Evolutionary conservation across 768 basidiomycete genomes (phyloP).

Genomic region (Russula foetens): DNA sequence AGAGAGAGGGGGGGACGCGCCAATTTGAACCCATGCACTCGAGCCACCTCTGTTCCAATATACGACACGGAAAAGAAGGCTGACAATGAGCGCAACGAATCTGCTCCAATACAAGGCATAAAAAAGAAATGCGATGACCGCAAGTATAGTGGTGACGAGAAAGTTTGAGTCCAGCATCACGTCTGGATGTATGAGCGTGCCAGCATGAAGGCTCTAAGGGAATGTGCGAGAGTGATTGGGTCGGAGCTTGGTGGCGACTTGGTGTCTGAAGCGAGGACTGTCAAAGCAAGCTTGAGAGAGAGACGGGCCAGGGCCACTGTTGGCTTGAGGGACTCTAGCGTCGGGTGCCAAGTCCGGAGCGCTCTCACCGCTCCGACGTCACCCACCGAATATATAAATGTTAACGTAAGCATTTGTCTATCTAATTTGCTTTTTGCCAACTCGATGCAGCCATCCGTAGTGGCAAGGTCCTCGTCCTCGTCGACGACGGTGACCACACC

Average conservation of each 20-base stretch:
- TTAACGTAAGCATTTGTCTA: neutral
- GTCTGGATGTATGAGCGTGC: neutral
- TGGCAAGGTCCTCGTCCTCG: conserved; percentile 13
- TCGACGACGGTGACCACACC: conserved; percentile 34
- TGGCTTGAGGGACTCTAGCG: too few relatives aligned
- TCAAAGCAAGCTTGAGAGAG: neutral
- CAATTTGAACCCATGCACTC: conserved; percentile 82
- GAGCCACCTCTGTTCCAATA: conserved; percentile 73
- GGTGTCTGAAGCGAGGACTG: neutral
- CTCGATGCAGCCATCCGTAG: conserved; percentile 15
- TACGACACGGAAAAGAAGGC: conserved; percentile 54
- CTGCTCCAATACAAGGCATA: conserved; percentile 93
- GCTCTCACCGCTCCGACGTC: too few relatives aligned
- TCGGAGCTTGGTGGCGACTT: neutral
- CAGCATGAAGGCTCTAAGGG: neutral
- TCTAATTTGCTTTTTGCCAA: too few relatives aligned
- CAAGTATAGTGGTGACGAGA: conserved; percentile 54
- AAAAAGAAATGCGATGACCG: conserved; percentile 46
- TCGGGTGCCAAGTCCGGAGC: too few relatives aligned
- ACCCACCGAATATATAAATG: too few relatives aligned
- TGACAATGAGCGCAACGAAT: conserved; percentile 61
- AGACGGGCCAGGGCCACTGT: too few relatives aligned
- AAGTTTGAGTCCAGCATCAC: conserved; percentile 52
- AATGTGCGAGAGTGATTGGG: neutral
- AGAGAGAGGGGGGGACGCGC: conserved; percentile 30